Evolutionary conservation across 371 early-diverging fungal genomes (phyloP), one percentile per base, ranked within the genome.

Genomic region (Mucor circinelloides): DNA sequence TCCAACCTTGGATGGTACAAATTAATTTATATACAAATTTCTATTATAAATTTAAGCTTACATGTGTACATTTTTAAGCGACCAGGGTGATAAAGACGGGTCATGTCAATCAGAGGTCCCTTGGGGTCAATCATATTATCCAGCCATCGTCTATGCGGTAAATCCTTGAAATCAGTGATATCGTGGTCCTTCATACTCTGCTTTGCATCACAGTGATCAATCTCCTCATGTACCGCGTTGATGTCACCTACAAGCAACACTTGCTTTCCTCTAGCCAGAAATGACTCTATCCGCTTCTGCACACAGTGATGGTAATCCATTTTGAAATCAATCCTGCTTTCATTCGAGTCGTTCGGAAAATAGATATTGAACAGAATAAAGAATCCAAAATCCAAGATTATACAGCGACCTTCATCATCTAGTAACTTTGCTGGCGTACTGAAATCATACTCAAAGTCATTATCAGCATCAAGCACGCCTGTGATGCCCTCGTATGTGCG

Each of bases 321-420:
- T 57, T 92, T 91, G 77, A 85, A 91, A 12, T 77, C 81, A 3
- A 72, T 71, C 0, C 91, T 84, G 6, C 84, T 86, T 6, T 87
- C 89, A 1, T 81, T 74, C 1, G 82, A 78, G 19, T 86, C 88
- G 65, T 90, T 86, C 0, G 95, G 95, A 61, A 93, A 92, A 61
- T 96, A 95, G 19, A 91, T 78, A 66, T 95, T 95, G 71, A 95
- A 82, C 10, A 96, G 73, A 13, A 92, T 85, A 83, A 94, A 93
- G n/a, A 81, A 70, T 0, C 80, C 80, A 72, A 94, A 93, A 58
- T 94, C 93, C n/a, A 94, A 82, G n/a, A 94, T 78, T 5, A 95
- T 63, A 17, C 89, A 87, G 0, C 97, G 87, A 0, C 95, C 97
- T 74, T 96, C 94, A 3, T 76, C 78, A 63, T 93, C 92, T 48